These are phyloP conservation scores for Phlebiopsis flavidoalba DNA, from an alignment of 768 basidiomycete genomes.

Conservation along the genomic window DNA sequence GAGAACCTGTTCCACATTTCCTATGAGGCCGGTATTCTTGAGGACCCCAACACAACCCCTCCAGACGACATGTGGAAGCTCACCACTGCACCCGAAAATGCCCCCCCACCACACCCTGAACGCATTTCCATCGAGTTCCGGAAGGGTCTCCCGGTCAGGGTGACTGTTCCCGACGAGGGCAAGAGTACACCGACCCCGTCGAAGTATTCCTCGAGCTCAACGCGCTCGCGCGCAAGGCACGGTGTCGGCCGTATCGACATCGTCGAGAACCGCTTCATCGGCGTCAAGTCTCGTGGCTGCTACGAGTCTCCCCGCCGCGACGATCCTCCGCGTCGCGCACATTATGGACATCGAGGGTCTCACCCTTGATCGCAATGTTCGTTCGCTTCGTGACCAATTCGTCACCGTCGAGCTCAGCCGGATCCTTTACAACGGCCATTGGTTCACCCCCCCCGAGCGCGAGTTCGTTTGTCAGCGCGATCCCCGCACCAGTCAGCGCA, in stretches of 20 bases:
- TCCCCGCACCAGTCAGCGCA: conserved; percentile 94
- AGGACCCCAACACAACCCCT: conserved; percentile 92
- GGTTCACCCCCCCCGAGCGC: conserved; percentile 94
- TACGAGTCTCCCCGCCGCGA: conserved; percentile 97
- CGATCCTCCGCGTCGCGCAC: conserved; percentile 92
- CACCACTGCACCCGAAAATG: conserved; percentile 75
- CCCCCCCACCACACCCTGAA: conserved; percentile 68
- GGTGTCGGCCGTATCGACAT: conserved; percentile 97
- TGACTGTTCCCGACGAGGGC: conserved; percentile 48
- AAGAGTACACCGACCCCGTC: conserved; percentile 85
- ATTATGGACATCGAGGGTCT: conserved; percentile 94
- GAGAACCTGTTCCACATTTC: conserved; percentile 99
- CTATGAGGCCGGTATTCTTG: conserved; percentile 98
- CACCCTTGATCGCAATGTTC: conserved; percentile 96
- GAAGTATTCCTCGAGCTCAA: conserved; percentile 93
- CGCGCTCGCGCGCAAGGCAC: conserved; percentile 86
- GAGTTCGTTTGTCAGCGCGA: conserved; percentile 87
- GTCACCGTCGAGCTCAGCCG: conserved; percentile 84
- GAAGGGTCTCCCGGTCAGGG: conserved; percentile 81
- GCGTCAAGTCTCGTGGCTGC: conserved; percentile 98
- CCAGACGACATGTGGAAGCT: conserved; percentile 99
- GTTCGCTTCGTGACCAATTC: conserved; percentile 92
- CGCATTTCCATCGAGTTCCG: conserved; percentile 82
- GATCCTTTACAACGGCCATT: conserved; percentile 97
- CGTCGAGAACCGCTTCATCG: conserved; percentile 99